Conservation (phyloP, 2,329 filamentous ascomycete genomes). For the Colletotrichum coccodes region DNA sequence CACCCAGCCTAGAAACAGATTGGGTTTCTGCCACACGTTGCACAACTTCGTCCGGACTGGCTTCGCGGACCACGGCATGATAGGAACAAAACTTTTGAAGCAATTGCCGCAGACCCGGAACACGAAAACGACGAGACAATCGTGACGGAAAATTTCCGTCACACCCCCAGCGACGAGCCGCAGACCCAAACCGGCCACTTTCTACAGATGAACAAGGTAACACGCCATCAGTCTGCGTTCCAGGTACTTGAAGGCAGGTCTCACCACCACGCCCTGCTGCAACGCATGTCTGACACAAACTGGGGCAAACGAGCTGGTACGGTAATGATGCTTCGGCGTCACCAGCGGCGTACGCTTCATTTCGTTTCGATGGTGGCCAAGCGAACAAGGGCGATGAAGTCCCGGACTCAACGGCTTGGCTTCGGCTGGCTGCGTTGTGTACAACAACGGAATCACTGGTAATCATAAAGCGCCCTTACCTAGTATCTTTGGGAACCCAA, state of each 20-base stretch:
- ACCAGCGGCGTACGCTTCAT: neutral
- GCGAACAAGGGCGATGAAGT: neutral
- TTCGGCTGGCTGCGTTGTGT: neutral
- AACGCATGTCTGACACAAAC: conserved; percentile 8
- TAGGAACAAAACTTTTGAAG: neutral
- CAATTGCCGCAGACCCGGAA: neutral
- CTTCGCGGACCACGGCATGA: neutral
- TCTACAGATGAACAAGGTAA: neutral
- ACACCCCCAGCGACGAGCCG: neutral
- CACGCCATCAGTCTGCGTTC: neutral
- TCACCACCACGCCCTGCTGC: neutral
- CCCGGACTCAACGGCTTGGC: neutral
- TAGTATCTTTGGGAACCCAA: too few relatives aligned
- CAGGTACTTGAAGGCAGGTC: conserved; percentile 14
- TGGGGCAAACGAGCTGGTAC: neutral
- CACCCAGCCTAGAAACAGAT: neutral
- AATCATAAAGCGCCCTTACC: neutral
- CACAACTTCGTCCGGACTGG: neutral
- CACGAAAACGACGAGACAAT: conserved; percentile 5
- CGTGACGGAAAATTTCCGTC: neutral
- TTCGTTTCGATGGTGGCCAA: neutral
- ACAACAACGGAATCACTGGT: neutral
- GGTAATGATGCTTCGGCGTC: neutral
- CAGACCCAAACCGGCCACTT: neutral
- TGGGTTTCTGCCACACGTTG: neutral